Conservation (phyloP, 495 filamentous ascomycete species). For the Neurospora pannonica region DNA sequence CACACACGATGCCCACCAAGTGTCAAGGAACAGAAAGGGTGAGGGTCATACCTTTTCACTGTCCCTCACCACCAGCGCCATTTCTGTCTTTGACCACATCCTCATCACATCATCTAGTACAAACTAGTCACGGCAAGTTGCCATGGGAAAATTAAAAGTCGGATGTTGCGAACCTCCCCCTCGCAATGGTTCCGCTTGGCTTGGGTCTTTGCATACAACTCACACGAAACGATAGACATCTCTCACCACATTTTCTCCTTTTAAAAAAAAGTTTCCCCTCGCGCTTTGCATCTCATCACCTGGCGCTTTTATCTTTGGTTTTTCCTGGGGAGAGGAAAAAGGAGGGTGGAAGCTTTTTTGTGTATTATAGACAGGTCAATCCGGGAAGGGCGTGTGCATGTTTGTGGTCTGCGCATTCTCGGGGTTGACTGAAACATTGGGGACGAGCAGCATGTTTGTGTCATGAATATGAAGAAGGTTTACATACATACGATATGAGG, state of each 20-base stretch:
- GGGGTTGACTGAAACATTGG: neutral
- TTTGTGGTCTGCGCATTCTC: neutral
- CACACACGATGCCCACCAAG: conserved; percentile 2
- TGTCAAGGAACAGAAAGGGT: neutral
- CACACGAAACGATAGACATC: conserved; percentile 10
- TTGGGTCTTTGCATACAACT: conserved; percentile 9
- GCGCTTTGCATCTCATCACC: neutral
- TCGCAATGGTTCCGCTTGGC: neutral
- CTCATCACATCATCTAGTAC: neutral
- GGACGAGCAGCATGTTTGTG: neutral
- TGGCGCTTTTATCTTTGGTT: neutral
- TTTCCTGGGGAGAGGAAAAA: neutral
- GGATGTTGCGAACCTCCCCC: neutral
- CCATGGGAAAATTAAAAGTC: neutral
- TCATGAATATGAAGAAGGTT: neutral
- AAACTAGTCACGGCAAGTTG: neutral
- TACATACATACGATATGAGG: neutral
- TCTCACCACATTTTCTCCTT: neutral
- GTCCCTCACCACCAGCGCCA: neutral
- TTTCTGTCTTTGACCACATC: neutral
- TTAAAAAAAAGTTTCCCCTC: neutral
- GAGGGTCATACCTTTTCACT: neutral
- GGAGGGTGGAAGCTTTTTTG: conserved; percentile 1
- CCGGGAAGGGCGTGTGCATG: neutral
- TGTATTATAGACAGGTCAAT: conserved; percentile 16